These are phyloP conservation scores for Halenospora varia DNA, from an alignment of 495 filamentous ascomycete genomes.

Conservation along the genomic window DNA sequence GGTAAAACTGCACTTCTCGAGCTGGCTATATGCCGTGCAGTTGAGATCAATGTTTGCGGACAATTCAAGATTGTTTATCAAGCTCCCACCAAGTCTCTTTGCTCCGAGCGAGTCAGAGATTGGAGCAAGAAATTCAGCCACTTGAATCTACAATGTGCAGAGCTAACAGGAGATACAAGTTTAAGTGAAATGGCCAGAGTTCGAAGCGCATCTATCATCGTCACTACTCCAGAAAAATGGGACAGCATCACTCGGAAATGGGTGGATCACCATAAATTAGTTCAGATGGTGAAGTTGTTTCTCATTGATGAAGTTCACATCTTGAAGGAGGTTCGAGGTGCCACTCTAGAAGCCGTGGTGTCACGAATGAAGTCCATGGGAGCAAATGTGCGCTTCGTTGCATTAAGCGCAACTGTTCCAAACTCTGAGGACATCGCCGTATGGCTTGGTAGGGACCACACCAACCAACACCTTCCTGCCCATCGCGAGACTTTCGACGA, in stretches of 20 bases:
- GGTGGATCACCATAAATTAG: slow-evolving; percentile 81
- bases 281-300: slow-evolving; percentile 84
- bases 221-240: slow-evolving; percentile 98
- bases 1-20: slow-evolving; percentile 93
- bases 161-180: slow-evolving; percentile 91
- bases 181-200: slow-evolving; percentile 66
- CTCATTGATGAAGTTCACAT: slow-evolving; percentile 97
- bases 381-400: slow-evolving; percentile 83
- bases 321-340: slow-evolving; percentile 82
- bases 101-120: slow-evolving; percentile 74
- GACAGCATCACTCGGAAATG: slow-evolving; percentile 95
- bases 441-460: slow-evolving; percentile 82
- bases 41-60: slow-evolving; percentile 55
- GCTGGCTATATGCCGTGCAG: slow-evolving; percentile 81
- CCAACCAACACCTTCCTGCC: slow-evolving; percentile 64
- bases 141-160: slow-evolving; percentile 71
- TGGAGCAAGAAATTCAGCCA: slow-evolving; percentile 82
- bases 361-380: slow-evolving; percentile 95
- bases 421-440: slow-evolving; percentile 87
- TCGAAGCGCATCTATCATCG: slow-evolving; percentile 81
- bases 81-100: slow-evolving; percentile 91
- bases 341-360: slow-evolving; percentile 91
- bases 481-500: slow-evolving; percentile 80
- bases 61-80: slow-evolving; percentile 93
- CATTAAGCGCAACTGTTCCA: slow-evolving; percentile 88